Evolutionary conservation across 768 basidiomycete genomes (phyloP), one percentile per base, ranked within the genome.

Genomic region (Suillus subluteus): DNA sequence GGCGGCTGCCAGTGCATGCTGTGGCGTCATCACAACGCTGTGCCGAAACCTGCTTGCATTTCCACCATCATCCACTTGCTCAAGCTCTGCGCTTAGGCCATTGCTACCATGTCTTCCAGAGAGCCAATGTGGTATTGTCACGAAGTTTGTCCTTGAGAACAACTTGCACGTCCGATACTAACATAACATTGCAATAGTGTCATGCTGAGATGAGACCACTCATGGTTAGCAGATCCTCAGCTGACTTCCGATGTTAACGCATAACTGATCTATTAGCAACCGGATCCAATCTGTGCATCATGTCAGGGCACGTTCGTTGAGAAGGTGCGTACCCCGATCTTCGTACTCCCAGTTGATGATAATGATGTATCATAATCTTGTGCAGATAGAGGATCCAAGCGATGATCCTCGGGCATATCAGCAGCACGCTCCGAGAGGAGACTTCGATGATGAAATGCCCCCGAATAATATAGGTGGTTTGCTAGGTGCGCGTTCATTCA

Each of bases 131-230:
- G 92, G 92, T 93, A 81, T 72, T 94, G 92, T 69, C 91, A 94
- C 73, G 82, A 91, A 79, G 91, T 88, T 52, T 18, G 78, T 73
- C 4, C 16, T 30, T 30, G 9, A 26, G 21, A 18, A 37, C 68
- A 44, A 63, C 13, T 21, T 9, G 6, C 46, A 54, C 66, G 56
- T 43, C 61, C 40, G 12, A 35, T 23, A 26, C 0, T 4, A 65
- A 70, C 66, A 70, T 64, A 32, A 68, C 23, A 59, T 23, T 26
- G 65, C 65, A 41, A 16, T 73, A 96, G 95, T 97, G 95, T 74
- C 84, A 89, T 75, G 88, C 91, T 63, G 93, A 96, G 79, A 96
- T 94, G 93, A 81, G 90, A 62, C 94, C 95, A 1, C 79, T 95
- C 56, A 94, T 92, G 91, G 93, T 72, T 50, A 67, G 66, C n/a